Conservation (phyloP, 805 yeast genomes). For the Tetrapisispora taiwanensis region DNA sequence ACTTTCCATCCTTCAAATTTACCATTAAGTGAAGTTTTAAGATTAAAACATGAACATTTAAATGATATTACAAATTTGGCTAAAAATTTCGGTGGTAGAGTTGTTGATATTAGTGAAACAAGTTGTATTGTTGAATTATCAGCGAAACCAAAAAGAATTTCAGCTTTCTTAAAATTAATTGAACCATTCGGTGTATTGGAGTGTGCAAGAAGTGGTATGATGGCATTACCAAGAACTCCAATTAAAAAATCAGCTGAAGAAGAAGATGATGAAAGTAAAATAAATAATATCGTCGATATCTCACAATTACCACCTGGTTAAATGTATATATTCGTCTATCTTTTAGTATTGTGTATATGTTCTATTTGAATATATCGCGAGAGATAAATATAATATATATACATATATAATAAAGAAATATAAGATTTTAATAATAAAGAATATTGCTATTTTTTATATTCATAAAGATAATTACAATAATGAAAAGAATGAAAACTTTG, state of each 20-base stretch:
- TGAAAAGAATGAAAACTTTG: too few species aligned
- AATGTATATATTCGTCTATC: conserved; percentile 1
- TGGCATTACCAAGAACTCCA: conserved; percentile 96
- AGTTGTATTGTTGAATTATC: conserved; percentile 89
- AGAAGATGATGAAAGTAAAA: conserved; percentile 44
- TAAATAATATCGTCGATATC: conserved; percentile 66
- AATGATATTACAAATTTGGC: conserved; percentile 74
- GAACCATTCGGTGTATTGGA: conserved; percentile 96
- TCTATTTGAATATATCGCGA: too few species aligned
- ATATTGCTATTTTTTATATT: too few species aligned
- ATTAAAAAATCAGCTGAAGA: conserved; percentile 45
- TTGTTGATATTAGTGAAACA: conserved; percentile 86
- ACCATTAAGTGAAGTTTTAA: conserved; percentile 82
- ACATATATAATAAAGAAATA: background rate
- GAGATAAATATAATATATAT: background rate
- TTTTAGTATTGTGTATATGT: too few species aligned
- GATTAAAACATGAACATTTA: conserved; percentile 87
- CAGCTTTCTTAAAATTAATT: conserved; percentile 76
- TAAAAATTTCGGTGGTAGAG: conserved; percentile 82
- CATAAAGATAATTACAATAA: too few species aligned
- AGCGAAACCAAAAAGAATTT: conserved; percentile 86
- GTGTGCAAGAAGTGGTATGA: conserved; percentile 95
- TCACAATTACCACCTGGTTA: conserved; percentile 94
- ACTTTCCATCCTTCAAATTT: conserved; percentile 81
- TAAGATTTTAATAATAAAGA: too few species aligned